A percentile compares a stretch with the other conserved stretches of the same genome.
Conservation (phyloP, 192 early-diverging fungal genomes). For the Backusella liffmaniae region DNA sequence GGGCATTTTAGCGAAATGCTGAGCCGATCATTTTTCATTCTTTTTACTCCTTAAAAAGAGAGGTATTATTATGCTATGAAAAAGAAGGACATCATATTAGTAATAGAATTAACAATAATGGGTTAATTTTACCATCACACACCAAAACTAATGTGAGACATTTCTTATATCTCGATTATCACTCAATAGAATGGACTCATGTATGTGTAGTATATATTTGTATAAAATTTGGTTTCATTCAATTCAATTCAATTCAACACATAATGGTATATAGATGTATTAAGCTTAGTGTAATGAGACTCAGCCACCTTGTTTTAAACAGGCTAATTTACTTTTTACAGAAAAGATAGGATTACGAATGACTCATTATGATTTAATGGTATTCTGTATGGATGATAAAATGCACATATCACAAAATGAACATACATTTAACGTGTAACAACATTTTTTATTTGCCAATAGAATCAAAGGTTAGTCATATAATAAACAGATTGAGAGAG, state of each 20-base stretch:
- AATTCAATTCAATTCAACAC: neutral
- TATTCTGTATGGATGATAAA: neutral
- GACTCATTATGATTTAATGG: neutral
- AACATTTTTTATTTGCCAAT: no score
- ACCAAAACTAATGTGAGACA: neutral
- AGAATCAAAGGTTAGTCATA: no score
- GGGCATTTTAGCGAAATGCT: no score
- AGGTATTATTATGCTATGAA: neutral
- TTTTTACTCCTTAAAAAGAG: neutral
- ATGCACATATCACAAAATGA: neutral
- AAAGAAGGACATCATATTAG: neutral
- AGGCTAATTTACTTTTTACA: neutral
- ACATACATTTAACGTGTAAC: no score
- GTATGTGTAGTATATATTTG: neutral
- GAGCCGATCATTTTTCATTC: neutral
- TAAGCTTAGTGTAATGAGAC: neutral
- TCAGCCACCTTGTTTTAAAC: neutral
- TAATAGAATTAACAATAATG: neutral
- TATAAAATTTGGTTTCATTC: neutral
- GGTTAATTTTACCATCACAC: neutral
- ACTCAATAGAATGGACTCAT: neutral
- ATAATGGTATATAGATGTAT: neutral
- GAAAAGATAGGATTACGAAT: neutral
- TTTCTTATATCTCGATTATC: neutral
- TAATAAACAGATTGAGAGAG: no score